Base-by-base conservation (phyloP, 2,329 filamentous ascomycete genomes). In the Claviceps sorghi region DNA sequence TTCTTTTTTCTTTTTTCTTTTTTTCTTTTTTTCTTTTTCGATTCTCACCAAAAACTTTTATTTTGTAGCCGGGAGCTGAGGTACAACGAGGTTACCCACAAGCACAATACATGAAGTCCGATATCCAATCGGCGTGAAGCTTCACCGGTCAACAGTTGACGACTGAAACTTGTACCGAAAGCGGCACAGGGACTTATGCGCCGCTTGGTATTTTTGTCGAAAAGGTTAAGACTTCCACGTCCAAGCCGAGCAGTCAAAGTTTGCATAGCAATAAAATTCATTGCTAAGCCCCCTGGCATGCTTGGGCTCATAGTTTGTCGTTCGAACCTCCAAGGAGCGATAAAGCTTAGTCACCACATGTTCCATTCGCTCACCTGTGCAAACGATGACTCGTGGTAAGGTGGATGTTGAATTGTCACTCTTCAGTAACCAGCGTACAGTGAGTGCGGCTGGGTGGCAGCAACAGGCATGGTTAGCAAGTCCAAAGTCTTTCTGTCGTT, bases 221-320 rank as follows among this genome's bases (percentile, higher is more conserved):
- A 26, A 10, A 49, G 1, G 38, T 48, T 41, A 51, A 13, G 29
- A 21, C 36, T 26, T 52, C 53, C 53, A 54, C 44, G 63, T 67
- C 75, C 78, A 79, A 4, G 64, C 65, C 7, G 68, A 68, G 59
- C 81, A 79, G 64, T 87, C 82, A 61, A 87, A 90, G 62, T 87
- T 90, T 26, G 86, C 79, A 61, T 88, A 91, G 65, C 84, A 89
- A 61, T 79, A 77, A 63, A 89, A 93, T 66, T 88, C 84, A 61
- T 93, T 93, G 65, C 84, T 86, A 54, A 93, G 67, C 0, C 84
- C 84, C 56, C 80, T 79, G n/a, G 78, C 74, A 61, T 91, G 87
- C 56, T 74, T 71, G 4, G 83, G 81, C 60, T 83, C 78, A 62
- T 82, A 89, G 1, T 76, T 79, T 0, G 86, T 90, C 4, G 81